Evolutionary conservation across 768 basidiomycete species (phyloP).

Genomic region (Leccinum subgranulosum): DNA sequence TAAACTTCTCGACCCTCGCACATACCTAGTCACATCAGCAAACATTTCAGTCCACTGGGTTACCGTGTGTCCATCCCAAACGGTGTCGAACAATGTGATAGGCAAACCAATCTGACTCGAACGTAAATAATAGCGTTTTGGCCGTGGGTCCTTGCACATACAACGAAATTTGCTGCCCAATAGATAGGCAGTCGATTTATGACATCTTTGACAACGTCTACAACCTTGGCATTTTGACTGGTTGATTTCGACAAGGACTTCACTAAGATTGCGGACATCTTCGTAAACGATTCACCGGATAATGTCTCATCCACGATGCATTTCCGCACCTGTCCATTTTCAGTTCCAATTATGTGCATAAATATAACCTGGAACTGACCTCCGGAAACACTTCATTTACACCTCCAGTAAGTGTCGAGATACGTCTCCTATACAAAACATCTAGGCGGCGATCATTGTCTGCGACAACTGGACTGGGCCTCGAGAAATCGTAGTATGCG

Average conservation of each 20-base stretch:
- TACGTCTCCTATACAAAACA: constrained; percentile 15
- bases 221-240: constrained; percentile 16
- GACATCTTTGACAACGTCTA: constrained; percentile 71
- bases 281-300: constrained; percentile 8
- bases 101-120: constrained; percentile 29
- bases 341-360: background rate
- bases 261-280: constrained; percentile 8
- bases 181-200: constrained; percentile 59
- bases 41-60: constrained; percentile 48
- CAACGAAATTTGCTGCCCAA: constrained; percentile 59
- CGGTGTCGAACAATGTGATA: constrained; percentile 29
- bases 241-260: constrained; percentile 10
- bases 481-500: constrained; percentile 54
- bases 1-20: too few species aligned
- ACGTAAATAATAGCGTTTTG: background rate
- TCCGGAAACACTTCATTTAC: background rate
- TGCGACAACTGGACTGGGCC: constrained; percentile 35
- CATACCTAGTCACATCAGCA: constrained; percentile 40
- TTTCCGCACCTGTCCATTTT: constrained; percentile 4
- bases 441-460: background rate
- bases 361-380: constrained; percentile 9
- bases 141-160: constrained; percentile 30
- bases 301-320: constrained; percentile 13
- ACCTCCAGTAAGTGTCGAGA: constrained; percentile 16
- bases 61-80: constrained; percentile 40